Evolutionary conservation across 148 eudicot genomes (phyloP), one percentile per base, ranked within the genome.

Genomic region (Agrostemma githago): DNA sequence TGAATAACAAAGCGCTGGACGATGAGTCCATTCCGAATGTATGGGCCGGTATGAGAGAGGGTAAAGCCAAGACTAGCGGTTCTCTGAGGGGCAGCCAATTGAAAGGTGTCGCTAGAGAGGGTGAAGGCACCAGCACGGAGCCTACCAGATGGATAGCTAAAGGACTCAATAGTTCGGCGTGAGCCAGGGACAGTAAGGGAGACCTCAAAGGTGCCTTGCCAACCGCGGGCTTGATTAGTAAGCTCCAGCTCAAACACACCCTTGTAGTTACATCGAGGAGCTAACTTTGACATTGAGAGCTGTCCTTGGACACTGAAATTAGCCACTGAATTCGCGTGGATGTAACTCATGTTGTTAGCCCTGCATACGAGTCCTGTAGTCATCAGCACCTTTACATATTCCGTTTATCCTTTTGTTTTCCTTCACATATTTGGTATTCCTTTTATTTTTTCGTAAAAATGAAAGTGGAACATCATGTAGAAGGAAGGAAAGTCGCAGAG

Each of bases 171-270:
- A 26, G 70, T 10, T 5, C 70, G 39, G 17, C 14, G 34, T 6
- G 70, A 41, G 7, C 34, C 53, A 42, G 71, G 71, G 21, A 67
- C 56, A 7, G 5, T 7, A 7, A 67, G 8, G 10, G 56, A 8
- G 15, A 67, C 71, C 21, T 4, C 9, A 42, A 67, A 67, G 1
- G 5, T 11, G 9, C 71, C 71, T 17, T 17, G 71, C 71, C 71
- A 67, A 17, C 71, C 71, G 2, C 37, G 17, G 44, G 56, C 71
- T 0, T 12, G 1, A 67, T 16, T 42, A 42, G 71, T 67, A n/a
- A 67, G 54, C 37, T 67, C 71, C 71, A 67, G 19, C 12, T 67
- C 71, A 8, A 67, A 67, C 34, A 43, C 21, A 19, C 71, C 71
- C 44, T 5, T 67, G 71, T 67, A 67, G 15, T 1, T 6, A 3